Base-by-base conservation (phyloP, 768 basidiomycete genomes). In the Lanmaoa pseudosensibilis region DNA sequence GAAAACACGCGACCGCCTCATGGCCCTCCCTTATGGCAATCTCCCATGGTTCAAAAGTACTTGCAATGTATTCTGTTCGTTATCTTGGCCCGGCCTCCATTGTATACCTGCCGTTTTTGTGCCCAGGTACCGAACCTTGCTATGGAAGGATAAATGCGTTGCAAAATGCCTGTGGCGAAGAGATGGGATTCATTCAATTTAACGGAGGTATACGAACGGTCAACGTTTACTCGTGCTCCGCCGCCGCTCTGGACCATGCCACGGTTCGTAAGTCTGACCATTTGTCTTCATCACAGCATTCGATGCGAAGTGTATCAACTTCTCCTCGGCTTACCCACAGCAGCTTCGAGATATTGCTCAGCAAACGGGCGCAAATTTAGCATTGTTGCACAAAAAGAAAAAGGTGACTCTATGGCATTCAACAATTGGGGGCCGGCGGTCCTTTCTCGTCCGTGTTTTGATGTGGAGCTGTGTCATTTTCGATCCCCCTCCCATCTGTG, bases 1-100 rank as follows among this genome's bases (percentile, higher is more conserved):
- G 27, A 32, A 38, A 39, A 59, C 72, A 73, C 60, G 69, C 65
- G 65, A 58, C 27, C 39, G 10, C 72, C 72, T 70, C 72, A 61
- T 70, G 72, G 41, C 32, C 32, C 15, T 47, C 27, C 36, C 27
- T 54, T 62, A 60, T 50, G 52, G 61, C 5, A 59, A 48, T 30
- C 56, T 65, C 52, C 43, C 54, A 43, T 50, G 62, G n/a, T 36
- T 41, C 27, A 37, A 52, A 27, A 37, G 44, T 13, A 27, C 34
- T 41, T 48, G 37, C 51, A 55, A 51, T 46, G 44, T 61, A 37
- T 37, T 32, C 37, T 44, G 13, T 25, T 50, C 38, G 54, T 50
- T 46, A 46, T 41, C 51, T 33, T 39, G 45, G 19, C 39, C 27
- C 15, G 25, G 12, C 46, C 56, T 72, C 55, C 70, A 70, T 64